Conservation (phyloP, 805 yeast species). For the Saturnispora ahearnii region DNA sequence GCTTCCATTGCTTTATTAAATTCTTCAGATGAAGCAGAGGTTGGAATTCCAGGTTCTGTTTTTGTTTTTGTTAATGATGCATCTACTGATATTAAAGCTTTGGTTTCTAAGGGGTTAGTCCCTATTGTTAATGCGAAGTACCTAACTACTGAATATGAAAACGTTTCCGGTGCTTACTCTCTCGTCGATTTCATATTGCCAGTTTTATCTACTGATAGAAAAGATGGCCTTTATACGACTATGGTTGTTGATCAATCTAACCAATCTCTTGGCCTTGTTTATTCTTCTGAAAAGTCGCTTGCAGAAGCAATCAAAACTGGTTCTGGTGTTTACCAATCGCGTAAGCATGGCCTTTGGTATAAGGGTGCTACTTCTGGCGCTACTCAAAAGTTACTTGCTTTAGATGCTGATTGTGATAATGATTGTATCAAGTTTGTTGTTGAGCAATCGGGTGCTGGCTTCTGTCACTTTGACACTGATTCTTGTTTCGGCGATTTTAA, state of each 20-base stretch:
- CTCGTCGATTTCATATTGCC: conserved; percentile 35
- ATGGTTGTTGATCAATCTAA: conserved; percentile 63
- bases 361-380: conserved; percentile 97
- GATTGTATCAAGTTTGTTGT: conserved; percentile 87
- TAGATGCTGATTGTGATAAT: conserved; percentile 83
- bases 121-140: conserved; percentile 26
- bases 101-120: conserved; percentile 29
- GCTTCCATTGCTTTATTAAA: conserved; percentile 15
- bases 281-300: conserved; percentile 78
- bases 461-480: conserved; percentile 77
- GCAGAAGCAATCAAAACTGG: conserved; percentile 69
- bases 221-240: conserved; percentile 79
- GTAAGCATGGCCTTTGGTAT: conserved; percentile 90
- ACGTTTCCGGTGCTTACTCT: conserved; percentile 26
- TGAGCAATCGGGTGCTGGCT: conserved; percentile 77
- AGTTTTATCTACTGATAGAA: conserved; percentile 66
- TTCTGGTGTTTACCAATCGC: conserved; percentile 89
- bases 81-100: conserved; percentile 12
- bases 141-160: conserved; percentile 29
- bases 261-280: conserved; percentile 80
- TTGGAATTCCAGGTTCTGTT: conserved; percentile 1
- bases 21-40: background rate
- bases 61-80: conserved; percentile 10
- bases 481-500: conserved; percentile 71
- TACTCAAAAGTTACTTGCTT: conserved; percentile 60